Conservation (phyloP, 345 rosid species). For the Populus euphratica region DNA sequence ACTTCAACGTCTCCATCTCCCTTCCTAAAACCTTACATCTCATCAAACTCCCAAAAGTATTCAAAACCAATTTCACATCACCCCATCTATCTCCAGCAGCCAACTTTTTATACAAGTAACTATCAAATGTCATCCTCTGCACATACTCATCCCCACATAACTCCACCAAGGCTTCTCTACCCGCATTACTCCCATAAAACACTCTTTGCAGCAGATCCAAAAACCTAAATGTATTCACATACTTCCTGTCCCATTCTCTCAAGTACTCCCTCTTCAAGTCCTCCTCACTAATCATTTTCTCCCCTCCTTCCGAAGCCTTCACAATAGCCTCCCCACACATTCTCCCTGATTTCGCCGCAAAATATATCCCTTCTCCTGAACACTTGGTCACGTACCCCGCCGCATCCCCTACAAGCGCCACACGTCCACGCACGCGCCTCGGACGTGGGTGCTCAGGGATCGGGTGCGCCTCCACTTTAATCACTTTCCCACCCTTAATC, state of each 20-base stretch:
- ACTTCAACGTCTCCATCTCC: constrained; percentile 29
- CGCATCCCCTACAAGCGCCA: constrained; percentile 65
- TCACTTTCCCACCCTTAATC: constrained; percentile 51
- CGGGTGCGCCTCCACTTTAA: constrained; percentile 73
- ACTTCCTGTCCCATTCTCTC: constrained; percentile 49
- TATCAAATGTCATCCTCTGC: constrained; percentile 65
- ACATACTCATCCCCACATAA: constrained; percentile 62
- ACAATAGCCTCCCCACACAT: constrained; percentile 66
- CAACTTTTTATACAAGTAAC: constrained; percentile 62
- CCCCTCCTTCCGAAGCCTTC: constrained; percentile 54
- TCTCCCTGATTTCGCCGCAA: constrained; percentile 66
- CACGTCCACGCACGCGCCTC: constrained; percentile 45
- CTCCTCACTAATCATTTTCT: constrained; percentile 35
- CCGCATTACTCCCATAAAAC: constrained; percentile 41
- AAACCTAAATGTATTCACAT: constrained; percentile 41
- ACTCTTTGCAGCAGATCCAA: constrained; percentile 55
- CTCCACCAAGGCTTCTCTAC: constrained; percentile 70
- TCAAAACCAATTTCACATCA: constrained; percentile 43
- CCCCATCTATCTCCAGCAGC: constrained; percentile 40
- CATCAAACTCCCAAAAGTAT: constrained; percentile 41
- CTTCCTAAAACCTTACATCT: constrained; percentile 42
- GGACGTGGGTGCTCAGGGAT: constrained; percentile 71
- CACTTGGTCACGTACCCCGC: constrained; percentile 67
- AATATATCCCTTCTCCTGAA: constrained; percentile 68
- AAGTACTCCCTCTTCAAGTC: constrained; percentile 61